Evolutionary conservation across 2,329 filamentous ascomycete genomes (phyloP), one percentile per base, ranked within the genome.

Genomic region (Trichoderma koningiopsis): DNA sequence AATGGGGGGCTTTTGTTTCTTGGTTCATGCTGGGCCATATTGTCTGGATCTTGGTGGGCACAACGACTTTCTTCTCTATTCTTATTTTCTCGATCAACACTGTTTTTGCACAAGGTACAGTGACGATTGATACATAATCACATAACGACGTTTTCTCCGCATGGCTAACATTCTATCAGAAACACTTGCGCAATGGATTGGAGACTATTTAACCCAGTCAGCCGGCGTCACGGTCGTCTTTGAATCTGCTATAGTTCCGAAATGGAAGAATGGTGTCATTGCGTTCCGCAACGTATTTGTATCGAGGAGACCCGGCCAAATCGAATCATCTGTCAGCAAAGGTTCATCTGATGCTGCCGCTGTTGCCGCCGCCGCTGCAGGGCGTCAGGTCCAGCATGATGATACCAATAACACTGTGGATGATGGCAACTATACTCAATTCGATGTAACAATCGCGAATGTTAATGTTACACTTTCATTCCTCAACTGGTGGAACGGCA

Each of bases 401-500:
- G 71, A 69, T n/a, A 55, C 27, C 27, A 27, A 72, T 22, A 83
- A 85, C 35, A 79, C 82, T 1, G 77, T 80, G 47, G 94, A 98
- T 76, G 95, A 98, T 77, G 93, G 92, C 22, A 99, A 99, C 77
- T 99, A 98, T 79, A 97, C 94, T 0, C 96, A 99, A 74, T 99
- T 97, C 74, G 96, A 99, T 76, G 84, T 99, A 19, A 97, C 94
- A 0, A 93, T 99, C 70, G 93, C 96, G 72, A 96, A 93, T 0
- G 93, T 99, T 71, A 97, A 99, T 76, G 95, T 99, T 53, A 98
- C 95, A 0, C 80, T 99, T 31, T 99, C 96, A 0, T 98, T 99
- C 74, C 86, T 94, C n/a, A 98, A 97, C 78, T 99, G 96, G 96
- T 96, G 97, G 88, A 98, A 97, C 74, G 95, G 96, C 27, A 97